Evolutionary conservation across 2,329 filamentous ascomycete species (phyloP).

Genomic region (Sphaerulina musiva): DNA sequence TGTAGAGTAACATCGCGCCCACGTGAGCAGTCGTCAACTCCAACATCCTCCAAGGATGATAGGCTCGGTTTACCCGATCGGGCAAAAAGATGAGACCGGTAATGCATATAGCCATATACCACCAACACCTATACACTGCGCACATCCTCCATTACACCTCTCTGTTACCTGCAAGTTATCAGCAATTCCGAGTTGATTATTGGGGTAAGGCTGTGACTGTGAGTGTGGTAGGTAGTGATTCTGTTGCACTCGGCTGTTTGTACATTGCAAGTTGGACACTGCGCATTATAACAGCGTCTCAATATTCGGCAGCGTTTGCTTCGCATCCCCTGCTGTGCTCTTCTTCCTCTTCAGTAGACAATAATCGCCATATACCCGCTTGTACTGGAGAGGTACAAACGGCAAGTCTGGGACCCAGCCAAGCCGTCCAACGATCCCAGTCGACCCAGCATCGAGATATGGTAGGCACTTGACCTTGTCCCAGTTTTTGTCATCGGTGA

Average conservation of each 20-base stretch:
- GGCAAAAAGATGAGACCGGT: background rate
- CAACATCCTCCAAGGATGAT: too few species aligned
- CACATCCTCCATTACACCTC: background rate
- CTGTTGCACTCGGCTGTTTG: background rate
- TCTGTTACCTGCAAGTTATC: background rate
- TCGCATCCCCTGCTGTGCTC: slow-evolving; percentile 3
- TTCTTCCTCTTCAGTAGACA: slow-evolving; percentile 65
- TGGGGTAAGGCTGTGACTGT: background rate
- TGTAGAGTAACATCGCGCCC: background rate
- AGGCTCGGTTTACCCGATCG: background rate
- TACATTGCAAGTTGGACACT: background rate
- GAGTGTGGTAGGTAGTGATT: background rate
- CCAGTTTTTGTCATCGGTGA: slow-evolving; percentile 69
- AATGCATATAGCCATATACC: background rate
- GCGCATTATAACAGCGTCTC: slow-evolving; percentile 15
- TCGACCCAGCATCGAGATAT: slow-evolving; percentile 75
- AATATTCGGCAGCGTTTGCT: slow-evolving; percentile 13
- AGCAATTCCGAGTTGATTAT: background rate
- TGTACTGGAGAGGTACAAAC: slow-evolving; percentile 61
- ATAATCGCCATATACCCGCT: slow-evolving; percentile 78
- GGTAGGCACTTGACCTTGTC: slow-evolving; percentile 65
- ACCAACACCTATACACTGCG: background rate
- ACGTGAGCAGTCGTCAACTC: background rate
- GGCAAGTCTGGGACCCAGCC: slow-evolving; percentile 72
- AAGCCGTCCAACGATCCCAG: slow-evolving; percentile 65